Evolutionary conservation across 257 asterid species (phyloP).

Genomic region (Cordia subcordata): DNA sequence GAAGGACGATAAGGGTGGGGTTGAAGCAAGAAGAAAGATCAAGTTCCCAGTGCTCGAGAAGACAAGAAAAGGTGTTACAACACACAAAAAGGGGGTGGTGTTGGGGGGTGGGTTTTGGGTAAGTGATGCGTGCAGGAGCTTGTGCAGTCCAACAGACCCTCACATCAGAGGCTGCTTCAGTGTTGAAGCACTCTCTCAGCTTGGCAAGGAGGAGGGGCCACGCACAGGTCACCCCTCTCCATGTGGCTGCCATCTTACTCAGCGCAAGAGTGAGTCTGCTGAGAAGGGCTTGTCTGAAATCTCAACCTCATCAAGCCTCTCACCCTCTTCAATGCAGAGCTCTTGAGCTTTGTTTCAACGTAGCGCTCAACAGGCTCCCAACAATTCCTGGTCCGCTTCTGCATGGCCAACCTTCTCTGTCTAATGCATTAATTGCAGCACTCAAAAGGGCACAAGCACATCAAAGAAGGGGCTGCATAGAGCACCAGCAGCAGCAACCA

Average conservation of each 20-base stretch:
- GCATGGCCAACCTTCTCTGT: slow-evolving; percentile 68
- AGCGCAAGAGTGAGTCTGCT: slow-evolving; percentile 50
- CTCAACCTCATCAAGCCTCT: slow-evolving; percentile 37
- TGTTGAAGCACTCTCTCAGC: slow-evolving; percentile 73
- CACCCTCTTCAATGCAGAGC: slow-evolving; percentile 69
- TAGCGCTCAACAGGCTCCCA: slow-evolving; percentile 82
- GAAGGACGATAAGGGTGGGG: slow-evolving; percentile 8
- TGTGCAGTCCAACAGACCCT: slow-evolving; percentile 77
- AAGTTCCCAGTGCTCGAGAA: neutral
- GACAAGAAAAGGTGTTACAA: slow-evolving; percentile 9
- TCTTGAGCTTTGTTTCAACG: slow-evolving; percentile 83
- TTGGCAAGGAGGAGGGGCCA: slow-evolving; percentile 83
- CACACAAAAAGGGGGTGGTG: slow-evolving; percentile 25
- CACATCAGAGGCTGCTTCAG: slow-evolving; percentile 94
- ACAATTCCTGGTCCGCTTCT: slow-evolving; percentile 54
- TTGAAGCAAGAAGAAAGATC: neutral
- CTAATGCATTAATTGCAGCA: slow-evolving; percentile 80
- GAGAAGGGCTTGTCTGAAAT: slow-evolving; percentile 63
- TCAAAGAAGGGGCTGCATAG: slow-evolving; percentile 66
- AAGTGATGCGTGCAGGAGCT: slow-evolving; percentile 84
- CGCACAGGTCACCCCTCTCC: slow-evolving; percentile 87
- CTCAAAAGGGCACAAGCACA: slow-evolving; percentile 79
- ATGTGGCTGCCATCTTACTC: slow-evolving; percentile 71
- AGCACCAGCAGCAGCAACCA: slow-evolving; percentile 50
- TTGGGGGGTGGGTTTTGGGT: slow-evolving; percentile 42